Conservation (phyloP, 2,329 filamentous ascomycete genomes). For the Aspergillus luchuensis region DNA sequence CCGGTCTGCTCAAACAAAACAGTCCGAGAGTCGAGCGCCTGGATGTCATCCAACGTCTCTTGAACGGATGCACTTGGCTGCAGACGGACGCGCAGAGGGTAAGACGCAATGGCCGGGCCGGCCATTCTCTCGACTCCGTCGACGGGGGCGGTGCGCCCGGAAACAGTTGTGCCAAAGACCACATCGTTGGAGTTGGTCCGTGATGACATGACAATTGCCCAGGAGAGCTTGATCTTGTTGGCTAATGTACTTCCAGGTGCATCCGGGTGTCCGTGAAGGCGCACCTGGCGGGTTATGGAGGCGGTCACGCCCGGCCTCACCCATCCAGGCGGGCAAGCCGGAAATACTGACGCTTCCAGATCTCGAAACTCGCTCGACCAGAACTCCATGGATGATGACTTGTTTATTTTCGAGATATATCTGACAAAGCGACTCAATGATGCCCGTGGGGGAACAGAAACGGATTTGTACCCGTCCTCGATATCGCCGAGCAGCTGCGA, state of each 20-base stretch:
- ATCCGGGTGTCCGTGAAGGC: too few relatives aligned
- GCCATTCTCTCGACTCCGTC: slow-evolving; percentile 41
- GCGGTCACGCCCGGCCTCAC: too few relatives aligned
- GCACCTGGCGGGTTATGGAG: too few relatives aligned
- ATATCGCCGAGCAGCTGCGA: slow-evolving; percentile 17
- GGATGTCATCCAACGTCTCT: not conserved
- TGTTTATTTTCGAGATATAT: too few relatives aligned
- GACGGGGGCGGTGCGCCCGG: slow-evolving; percentile 41
- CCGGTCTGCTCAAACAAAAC: not conserved
- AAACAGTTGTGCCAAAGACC: slow-evolving; percentile 44
- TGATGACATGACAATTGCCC: slow-evolving; percentile 39
- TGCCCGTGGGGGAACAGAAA: too few relatives aligned
- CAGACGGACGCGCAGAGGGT: slow-evolving; percentile 37
- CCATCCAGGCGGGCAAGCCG: too few relatives aligned
- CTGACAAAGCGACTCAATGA: too few relatives aligned
- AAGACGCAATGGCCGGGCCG: slow-evolving; percentile 44
- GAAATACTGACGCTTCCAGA: slow-evolving; percentile 8
- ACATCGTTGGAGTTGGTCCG: slow-evolving; percentile 42
- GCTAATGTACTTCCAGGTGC: slow-evolving; percentile 1
- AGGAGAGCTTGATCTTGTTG: slow-evolving; percentile 27
- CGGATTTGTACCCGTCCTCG: not conserved
- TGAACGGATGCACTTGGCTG: not conserved
- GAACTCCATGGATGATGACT: too few relatives aligned
- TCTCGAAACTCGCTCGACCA: not conserved
- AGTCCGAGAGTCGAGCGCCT: not conserved